A percentile compares a stretch with the other conserved stretches of the same genome.
Evolutionary conservation across 768 basidiomycete species (phyloP).

Genomic region (Lactarius trivialis): DNA sequence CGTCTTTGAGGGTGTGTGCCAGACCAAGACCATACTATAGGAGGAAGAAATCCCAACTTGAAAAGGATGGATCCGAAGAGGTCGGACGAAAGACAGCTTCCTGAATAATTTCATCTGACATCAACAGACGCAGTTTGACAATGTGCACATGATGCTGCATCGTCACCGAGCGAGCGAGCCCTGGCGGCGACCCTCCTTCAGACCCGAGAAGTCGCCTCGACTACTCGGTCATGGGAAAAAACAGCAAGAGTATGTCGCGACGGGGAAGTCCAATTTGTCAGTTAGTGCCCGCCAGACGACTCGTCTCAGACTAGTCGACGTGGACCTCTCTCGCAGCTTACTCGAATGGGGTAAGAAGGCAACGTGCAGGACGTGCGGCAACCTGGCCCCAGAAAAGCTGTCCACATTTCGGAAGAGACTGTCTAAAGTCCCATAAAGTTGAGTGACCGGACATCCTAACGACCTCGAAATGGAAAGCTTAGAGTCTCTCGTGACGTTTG

Average conservation of each 20-base stretch:
- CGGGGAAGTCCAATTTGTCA: slow-evolving; percentile 11
- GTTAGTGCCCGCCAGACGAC: slow-evolving; percentile 3
- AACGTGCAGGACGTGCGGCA: slow-evolving; percentile 19
- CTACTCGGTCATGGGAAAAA: neutral
- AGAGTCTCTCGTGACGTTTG: neutral
- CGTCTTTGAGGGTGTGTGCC: neutral
- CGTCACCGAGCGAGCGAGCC: neutral
- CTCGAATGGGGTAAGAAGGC: slow-evolving; percentile 1
- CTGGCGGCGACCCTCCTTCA: neutral
- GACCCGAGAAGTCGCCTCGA: neutral
- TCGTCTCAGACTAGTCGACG: neutral
- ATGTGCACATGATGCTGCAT: neutral
- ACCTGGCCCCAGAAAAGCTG: neutral
- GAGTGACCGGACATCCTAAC: neutral
- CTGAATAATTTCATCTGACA: slow-evolving; percentile 1
- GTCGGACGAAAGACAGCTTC: slow-evolving; percentile 6
- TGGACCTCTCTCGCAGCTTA: neutral
- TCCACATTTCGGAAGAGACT: neutral
- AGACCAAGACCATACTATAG: neutral
- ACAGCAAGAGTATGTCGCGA: neutral
- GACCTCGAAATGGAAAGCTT: neutral
- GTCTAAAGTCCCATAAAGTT: neutral
- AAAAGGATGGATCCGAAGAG: slow-evolving; percentile 10
- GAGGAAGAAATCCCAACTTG: neutral
- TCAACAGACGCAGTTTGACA: slow-evolving; percentile 1